Evolutionary conservation across 192 early-diverging fungal species (phyloP), one percentile per base, ranked within the genome.

Genomic region (Diversispora eburnea): DNA sequence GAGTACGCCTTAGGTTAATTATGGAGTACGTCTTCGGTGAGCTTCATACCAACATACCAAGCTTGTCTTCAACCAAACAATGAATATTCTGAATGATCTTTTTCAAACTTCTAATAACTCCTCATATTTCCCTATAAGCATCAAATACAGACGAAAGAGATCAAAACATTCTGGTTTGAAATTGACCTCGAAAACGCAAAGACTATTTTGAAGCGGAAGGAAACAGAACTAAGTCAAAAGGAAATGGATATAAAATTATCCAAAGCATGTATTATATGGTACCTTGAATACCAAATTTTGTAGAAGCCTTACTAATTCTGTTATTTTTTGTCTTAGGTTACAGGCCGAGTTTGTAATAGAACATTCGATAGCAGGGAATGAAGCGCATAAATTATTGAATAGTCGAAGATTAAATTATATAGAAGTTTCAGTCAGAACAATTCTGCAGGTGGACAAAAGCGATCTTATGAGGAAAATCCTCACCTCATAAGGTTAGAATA

Each of bases 161-260:
- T 51, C 8, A 67, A 67, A 67, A 52, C 5, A 67, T 67, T 67
- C 49, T 67, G 47, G 47, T 8, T 0, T 43, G 22, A 62, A 25
- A 13, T 25, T 13, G 60, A 5, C 13, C 0, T 13, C 22, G 33
- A 62, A 54, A 17, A 17, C 4, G 10, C 33, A 15, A 9, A 42
- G 15, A 10, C 10, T 41, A 25, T 61, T 61, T 39, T 61, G 25
- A 12, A 61, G 65, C 65, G 25, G 4, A 67, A 52, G 19, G 25
- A 67, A 51, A 8, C 49, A 4, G 10, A 62, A 5, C 9, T 62
- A 62, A 43, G 17, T 42, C 60, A 42, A 43, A 25, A 52, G 19
- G 49, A 67, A 51, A 4, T 66, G 3, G 25, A 61, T 13, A 61
- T 61, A 61, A 41, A 42, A 43, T 43, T 62, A 43, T 62, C 41